A percentile compares a stretch with the other conserved stretches of the same genome.
phyloP scores from a whole-genome alignment of 345 rosid genomes.

The Hibiscus tridactylites region DNA sequence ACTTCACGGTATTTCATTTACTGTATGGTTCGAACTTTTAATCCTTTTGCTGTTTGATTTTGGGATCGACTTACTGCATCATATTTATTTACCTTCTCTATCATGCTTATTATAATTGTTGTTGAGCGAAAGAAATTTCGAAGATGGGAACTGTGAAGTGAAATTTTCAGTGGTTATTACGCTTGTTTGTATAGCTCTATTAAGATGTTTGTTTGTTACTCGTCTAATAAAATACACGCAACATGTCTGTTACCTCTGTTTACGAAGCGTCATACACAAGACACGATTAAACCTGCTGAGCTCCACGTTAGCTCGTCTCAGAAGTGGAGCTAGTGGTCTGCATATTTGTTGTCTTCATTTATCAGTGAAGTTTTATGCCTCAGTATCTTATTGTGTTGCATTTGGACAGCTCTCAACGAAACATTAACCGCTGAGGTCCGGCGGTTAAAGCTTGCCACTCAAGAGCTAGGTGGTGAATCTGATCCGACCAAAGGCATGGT shows the following conservation, averaged over 20 bases:
- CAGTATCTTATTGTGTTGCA: not conserved
- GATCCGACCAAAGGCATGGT: constrained; percentile 38
- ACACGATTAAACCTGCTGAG: not conserved
- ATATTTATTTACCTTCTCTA: not conserved
- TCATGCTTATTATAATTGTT: not conserved
- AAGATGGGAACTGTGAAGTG: not conserved
- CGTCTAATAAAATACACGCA: no score
- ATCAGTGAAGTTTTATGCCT: not conserved
- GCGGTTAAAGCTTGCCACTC: constrained; percentile 43
- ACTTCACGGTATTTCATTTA: no score
- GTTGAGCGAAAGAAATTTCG: not conserved
- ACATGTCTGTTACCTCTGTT: no score
- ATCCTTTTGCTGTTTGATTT: not conserved
- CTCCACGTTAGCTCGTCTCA: not conserved
- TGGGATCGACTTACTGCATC: not conserved
- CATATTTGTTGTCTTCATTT: not conserved
- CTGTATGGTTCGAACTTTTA: not conserved
- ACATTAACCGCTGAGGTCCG: constrained; percentile 54
- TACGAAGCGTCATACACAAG: no score
- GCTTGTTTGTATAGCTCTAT: no score
- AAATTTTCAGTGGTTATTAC: no score
- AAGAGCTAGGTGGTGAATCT: constrained; percentile 34
- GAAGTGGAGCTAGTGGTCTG: not conserved
- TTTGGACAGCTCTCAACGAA: constrained; percentile 47
- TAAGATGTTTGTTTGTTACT: no score